Percentiles rank a stretch among this genome's conserved stretches.
These are phyloP conservation scores for Camelina sativa DNA, from an alignment of 345 rosid genomes.

Conservation along the genomic window DNA sequence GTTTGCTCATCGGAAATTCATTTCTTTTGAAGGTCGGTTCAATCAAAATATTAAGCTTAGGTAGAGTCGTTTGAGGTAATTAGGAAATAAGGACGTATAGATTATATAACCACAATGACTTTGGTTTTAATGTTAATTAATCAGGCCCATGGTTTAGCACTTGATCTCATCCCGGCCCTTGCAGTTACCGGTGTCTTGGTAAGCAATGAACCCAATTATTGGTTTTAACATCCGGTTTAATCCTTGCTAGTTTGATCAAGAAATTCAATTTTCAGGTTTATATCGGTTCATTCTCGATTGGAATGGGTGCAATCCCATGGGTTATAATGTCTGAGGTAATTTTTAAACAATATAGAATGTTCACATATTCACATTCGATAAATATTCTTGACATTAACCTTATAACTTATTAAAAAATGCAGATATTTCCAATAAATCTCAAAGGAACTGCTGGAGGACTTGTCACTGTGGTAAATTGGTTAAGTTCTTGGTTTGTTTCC, in stretches of 20 bases:
- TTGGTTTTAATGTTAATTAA: conserved; percentile 12
- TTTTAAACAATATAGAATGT: not conserved
- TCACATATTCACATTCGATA: not conserved
- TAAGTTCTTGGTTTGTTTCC: conserved; percentile 50
- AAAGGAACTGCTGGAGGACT: conserved; percentile 60
- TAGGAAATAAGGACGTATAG: not conserved
- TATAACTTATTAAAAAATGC: not conserved
- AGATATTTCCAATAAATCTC: conserved; percentile 59
- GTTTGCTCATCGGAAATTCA: conserved; percentile 47
- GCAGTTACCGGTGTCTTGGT: conserved; percentile 56
- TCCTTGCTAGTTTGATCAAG: not conserved
- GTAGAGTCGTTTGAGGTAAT: not conserved
- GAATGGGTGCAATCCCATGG: conserved; percentile 65
- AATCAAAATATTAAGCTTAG: not conserved
- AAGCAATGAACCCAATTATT: conserved; percentile 14
- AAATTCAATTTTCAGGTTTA: conserved; percentile 33
- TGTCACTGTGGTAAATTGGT: conserved; percentile 48
- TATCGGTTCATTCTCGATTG: conserved; percentile 51
- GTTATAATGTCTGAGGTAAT: conserved; percentile 55
- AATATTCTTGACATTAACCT: not conserved
- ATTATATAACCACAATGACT: conserved; percentile 6
- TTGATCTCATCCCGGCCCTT: conserved; percentile 43
- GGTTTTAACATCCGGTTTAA: not conserved
- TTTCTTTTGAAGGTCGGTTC: conserved; percentile 50
- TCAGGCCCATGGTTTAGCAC: conserved; percentile 47